phyloP scores from a whole-genome alignment of 2,329 filamentous ascomycete species.

The Paradendryphiella salina region DNA sequence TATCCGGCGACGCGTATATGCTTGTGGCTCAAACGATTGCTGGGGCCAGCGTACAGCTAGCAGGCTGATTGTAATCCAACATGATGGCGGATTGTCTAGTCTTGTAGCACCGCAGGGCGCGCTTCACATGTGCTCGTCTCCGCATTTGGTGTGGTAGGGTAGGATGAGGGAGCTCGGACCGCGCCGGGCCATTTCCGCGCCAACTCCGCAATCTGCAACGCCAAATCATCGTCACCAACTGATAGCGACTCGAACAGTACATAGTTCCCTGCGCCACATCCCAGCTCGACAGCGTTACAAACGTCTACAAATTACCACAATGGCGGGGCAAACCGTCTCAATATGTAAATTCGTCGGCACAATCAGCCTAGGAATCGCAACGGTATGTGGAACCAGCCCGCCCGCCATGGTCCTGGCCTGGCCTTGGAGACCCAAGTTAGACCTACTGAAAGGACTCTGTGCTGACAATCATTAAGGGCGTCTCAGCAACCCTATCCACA shows the following conservation, averaged over 20 bases:
- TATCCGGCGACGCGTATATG: background rate
- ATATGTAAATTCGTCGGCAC: slow-evolving; percentile 92
- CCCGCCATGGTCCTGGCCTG: background rate
- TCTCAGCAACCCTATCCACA: slow-evolving; percentile 81
- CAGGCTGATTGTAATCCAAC: no score
- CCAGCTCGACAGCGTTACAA: background rate
- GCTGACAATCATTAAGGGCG: slow-evolving; percentile 63
- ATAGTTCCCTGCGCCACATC: background rate
- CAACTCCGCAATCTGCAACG: slow-evolving; percentile 23
- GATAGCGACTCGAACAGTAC: background rate
- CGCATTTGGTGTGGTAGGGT: background rate
- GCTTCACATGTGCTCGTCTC: slow-evolving; percentile 6
- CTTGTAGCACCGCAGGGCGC: background rate
- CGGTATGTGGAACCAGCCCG: slow-evolving; percentile 61
- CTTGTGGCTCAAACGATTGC: background rate
- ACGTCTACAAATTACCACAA: slow-evolving; percentile 22
- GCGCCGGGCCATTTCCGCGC: slow-evolving; percentile 1
- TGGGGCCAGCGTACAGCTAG: no score
- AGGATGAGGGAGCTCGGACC: slow-evolving; percentile 8
- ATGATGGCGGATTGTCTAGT: background rate
- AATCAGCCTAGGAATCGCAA: slow-evolving; percentile 82
- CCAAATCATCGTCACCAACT: slow-evolving; percentile 23
- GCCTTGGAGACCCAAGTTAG: background rate
- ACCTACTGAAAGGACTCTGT: background rate
- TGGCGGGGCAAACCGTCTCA: slow-evolving; percentile 72